These are phyloP conservation scores for Logfia minima DNA, from an alignment of 129 eudicot genomes.

Conservation along the genomic window DNA sequence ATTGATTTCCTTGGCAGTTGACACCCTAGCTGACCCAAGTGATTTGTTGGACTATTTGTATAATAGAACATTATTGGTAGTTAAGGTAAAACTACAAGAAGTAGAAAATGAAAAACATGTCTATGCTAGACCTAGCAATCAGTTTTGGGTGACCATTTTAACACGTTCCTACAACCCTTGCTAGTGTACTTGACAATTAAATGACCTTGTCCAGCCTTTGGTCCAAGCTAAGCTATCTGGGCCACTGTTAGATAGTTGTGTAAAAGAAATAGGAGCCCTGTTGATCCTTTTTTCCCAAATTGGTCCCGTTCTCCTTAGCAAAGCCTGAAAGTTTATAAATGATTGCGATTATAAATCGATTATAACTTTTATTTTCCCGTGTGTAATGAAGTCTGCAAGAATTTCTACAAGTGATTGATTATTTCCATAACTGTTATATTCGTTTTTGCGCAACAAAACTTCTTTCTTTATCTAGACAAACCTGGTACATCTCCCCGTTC, in stretches of 20 bases:
- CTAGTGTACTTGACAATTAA: background rate
- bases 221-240: background rate
- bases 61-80: background rate
- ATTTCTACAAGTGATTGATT: too few species aligned
- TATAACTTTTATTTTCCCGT: too few species aligned
- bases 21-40: background rate
- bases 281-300: background rate
- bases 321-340: background rate
- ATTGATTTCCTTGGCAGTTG: background rate
- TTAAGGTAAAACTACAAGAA: too few species aligned
- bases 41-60: background rate
- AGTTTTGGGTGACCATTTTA: background rate
- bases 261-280: background rate
- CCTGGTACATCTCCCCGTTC: too few species aligned
- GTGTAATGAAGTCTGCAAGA: too few species aligned
- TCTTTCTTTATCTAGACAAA: too few species aligned
- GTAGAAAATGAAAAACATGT: background rate
- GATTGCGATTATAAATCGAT: background rate
- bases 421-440: too few species aligned
- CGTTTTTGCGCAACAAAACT: too few species aligned
- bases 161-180: background rate
- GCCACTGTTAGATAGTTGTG: background rate
- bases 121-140: background rate
- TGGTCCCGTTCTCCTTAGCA: background rate
- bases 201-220: background rate